Percentiles rank a stretch among this genome's conserved stretches.
Conservation (phyloP, 768 basidiomycete species). For the Punctularia strigosozonata region DNA sequence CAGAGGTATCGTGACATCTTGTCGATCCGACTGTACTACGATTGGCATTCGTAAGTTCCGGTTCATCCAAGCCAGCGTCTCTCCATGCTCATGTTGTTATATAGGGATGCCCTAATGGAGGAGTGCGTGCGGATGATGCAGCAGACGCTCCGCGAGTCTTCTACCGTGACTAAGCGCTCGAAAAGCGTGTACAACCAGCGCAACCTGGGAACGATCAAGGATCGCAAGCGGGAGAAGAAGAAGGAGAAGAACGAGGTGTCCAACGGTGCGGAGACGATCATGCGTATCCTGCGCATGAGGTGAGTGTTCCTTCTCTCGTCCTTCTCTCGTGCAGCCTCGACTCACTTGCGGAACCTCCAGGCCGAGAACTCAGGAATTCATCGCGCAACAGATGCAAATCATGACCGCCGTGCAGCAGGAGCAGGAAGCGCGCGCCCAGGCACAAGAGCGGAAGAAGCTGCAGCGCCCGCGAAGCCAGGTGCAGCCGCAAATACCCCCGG, state of each 20-base stretch:
- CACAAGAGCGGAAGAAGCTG: constrained; percentile 43
- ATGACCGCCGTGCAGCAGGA: constrained; percentile 76
- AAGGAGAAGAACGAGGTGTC: constrained; percentile 69
- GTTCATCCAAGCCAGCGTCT: constrained; percentile 4
- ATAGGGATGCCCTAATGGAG: constrained; percentile 77
- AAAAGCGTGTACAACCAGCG: constrained; percentile 91
- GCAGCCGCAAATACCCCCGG: constrained; percentile 14
- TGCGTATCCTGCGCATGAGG: constrained; percentile 95
- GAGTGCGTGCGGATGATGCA: constrained; percentile 96
- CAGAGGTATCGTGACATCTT: constrained; percentile 89
- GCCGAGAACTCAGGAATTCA: constrained; percentile 74
- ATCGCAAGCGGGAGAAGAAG: constrained; percentile 87
- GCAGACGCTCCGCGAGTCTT: constrained; percentile 61
- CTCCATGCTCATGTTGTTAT: constrained; percentile 3
- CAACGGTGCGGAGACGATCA: constrained; percentile 75
- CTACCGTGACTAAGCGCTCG: constrained; percentile 74
- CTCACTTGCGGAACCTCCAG: too few relatives aligned
- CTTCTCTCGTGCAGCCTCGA: neutral
- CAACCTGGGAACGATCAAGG: constrained; percentile 92
- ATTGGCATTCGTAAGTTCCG: constrained; percentile 75
- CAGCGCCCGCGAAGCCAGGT: constrained; percentile 34
- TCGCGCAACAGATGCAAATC: constrained; percentile 77
- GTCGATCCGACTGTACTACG: constrained; percentile 89
- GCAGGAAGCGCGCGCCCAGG: constrained; percentile 61
- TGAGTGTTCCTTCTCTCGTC: constrained; percentile 22